phyloP scores from a whole-genome alignment of 495 filamentous ascomycete genomes.

The Thozetella sp. region DNA sequence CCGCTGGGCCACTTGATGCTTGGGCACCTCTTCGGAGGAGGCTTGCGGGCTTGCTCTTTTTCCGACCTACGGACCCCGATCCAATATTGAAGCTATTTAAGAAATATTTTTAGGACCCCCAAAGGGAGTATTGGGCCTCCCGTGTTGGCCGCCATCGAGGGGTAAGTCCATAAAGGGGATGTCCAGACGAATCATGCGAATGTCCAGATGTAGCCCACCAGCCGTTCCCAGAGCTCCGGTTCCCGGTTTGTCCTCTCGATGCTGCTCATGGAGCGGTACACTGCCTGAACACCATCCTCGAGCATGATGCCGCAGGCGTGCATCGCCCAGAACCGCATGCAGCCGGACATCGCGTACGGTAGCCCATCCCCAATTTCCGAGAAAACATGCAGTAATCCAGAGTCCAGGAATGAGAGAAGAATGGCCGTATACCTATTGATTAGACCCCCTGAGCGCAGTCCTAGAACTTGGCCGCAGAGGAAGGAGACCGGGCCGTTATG shows the following conservation, averaged over 20 bases:
- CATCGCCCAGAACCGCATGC: slow-evolving; percentile 28
- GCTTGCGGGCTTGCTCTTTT: no score
- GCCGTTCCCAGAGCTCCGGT: neutral
- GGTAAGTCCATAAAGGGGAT: neutral
- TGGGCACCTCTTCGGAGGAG: no score
- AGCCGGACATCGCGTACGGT: slow-evolving; percentile 17
- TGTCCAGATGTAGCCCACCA: neutral
- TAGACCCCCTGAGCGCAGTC: slow-evolving; percentile 22
- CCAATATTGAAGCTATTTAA: no score
- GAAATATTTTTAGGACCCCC: neutral
- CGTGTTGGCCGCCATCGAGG: neutral
- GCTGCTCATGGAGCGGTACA: neutral
- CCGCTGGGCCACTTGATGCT: no score
- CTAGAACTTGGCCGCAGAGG: slow-evolving; percentile 24
- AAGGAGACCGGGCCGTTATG: slow-evolving; percentile 26
- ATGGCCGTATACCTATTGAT: slow-evolving; percentile 31
- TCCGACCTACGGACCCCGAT: no score
- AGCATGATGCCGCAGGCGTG: slow-evolving; percentile 31
- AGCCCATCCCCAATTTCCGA: slow-evolving; percentile 17
- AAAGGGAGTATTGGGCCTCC: neutral
- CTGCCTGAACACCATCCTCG: slow-evolving; percentile 30
- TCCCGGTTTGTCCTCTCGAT: neutral
- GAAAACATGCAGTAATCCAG: slow-evolving; percentile 28
- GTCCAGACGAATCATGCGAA: neutral
- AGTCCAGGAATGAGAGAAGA: slow-evolving; percentile 30